Evolutionary conservation across 1,284 basidiomycete species (phyloP), one percentile per base, ranked within the genome.

Genomic region (Papiliotrema flavescens): DNA sequence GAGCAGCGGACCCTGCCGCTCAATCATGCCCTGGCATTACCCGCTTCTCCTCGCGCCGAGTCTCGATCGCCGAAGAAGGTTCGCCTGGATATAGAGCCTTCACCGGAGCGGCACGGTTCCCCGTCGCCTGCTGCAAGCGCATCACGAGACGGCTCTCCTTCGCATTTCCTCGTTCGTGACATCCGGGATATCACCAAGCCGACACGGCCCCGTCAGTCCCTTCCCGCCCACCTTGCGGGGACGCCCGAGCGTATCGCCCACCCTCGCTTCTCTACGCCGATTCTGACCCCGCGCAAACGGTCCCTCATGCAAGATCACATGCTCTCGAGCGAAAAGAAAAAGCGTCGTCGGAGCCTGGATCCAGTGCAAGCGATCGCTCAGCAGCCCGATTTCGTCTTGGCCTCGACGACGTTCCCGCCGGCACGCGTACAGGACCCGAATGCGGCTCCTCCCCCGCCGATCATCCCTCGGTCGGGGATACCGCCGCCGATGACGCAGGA

Each of bases 251-350:
- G 35, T 32, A 36, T 23, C 35, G 34, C 6, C 20, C 36, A 23
- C 4, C 11, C 39, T 44, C 34, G n/a, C 40, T n/a, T 41, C 48
- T 24, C 48, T 37, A 19, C 11, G 2, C 19, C 5, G 17, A 13
- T 50, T 37, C 24, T 32, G 40, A 11, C 26, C 40, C 15, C 40
- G 14, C 39, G 39, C 26, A 43, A 47, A 15, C 56, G 45, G n/a
- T 56, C 59, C 1, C 26, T 47, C 11, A 24, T 64, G 9, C 53
- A 42, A 2, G 55, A 61, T n/a, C 48, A 58, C 34, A 39, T 64
- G 14, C 40, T 56, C 11, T 42, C 52, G 13, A 48, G 43, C 19
- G 49, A 54, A 32, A 32, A 32, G 15, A 36, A 19, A 13, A 63
- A 59, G 39, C 55, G 60, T 8, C 53, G 51, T 3, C 32, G 51